phyloP scores from a whole-genome alignment of 106 monocot genomes.

The Platanthera guangdongensis region DNA sequence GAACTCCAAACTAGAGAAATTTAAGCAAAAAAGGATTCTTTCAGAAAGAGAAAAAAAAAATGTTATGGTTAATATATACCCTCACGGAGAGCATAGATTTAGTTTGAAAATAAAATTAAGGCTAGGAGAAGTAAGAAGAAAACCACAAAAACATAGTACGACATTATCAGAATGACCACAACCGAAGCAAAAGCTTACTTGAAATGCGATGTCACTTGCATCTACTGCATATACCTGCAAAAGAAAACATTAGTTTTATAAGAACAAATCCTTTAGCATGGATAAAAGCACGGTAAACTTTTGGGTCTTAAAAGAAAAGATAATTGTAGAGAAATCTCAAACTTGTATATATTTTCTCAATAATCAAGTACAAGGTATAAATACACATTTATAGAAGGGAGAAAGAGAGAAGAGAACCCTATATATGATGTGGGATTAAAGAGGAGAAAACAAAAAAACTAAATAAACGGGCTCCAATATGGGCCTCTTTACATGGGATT shows the following conservation, averaged over 20 bases:
- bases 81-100: background rate
- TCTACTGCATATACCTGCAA: constrained; percentile 88
- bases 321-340: too few species aligned
- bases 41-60: background rate
- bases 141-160: background rate
- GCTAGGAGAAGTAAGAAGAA: background rate
- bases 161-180: background rate
- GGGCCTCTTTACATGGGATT: too few species aligned
- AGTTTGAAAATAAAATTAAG: background rate
- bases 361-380: too few species aligned
- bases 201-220: constrained; percentile 87
- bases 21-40: background rate
- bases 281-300: background rate
- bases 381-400: too few species aligned
- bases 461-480: too few species aligned
- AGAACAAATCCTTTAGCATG: background rate
- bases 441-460: too few species aligned
- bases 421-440: too few species aligned
- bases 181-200: constrained; percentile 29
- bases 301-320: background rate
- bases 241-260: background rate
- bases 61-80: background rate
- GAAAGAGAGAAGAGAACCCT: too few species aligned
- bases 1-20: background rate
- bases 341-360: too few species aligned